Evolutionary conservation across 2,329 filamentous ascomycete species (phyloP), one percentile per base, ranked within the genome.

Genomic region (Fusarium sp.): DNA sequence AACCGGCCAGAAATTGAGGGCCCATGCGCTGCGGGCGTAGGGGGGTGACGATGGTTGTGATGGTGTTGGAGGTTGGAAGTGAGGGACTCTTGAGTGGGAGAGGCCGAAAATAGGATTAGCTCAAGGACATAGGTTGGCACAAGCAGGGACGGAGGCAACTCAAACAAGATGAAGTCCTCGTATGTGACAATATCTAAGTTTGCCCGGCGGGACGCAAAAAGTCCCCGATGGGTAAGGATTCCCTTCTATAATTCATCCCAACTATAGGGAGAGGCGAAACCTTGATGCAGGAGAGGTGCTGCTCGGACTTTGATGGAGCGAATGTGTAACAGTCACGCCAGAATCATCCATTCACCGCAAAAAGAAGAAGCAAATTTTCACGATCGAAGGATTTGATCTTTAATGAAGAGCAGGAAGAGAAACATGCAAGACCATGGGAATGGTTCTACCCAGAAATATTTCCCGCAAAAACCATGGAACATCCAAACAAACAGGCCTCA

Each of bases 1-100:
- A 31, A 58, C 16, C 27, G 45, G 56, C 20, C 14, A 45, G 42
- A 45, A 74, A 63, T 72, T 74, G 71, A 57, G 40, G 70, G 67
- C 40, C 71, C 70, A 70, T 57, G 56, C 62, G 58, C 25, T 56
- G 68, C 57, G 56, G 71, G 71, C 57, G 58, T 54, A 71, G n/a
- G 69, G 68, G 36, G 64, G 58, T 68, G 58, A 61, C 57, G 42
- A 62, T 45, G 40, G 35, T 20, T 33, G 56, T 47, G 56, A 70
- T 74, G 67, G 66, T 71, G 66, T 70, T 50, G 70, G 58, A 38
- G 31, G 66, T 65, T 67, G 67, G 60, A 66, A 54, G 42, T 47
- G 36, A 35, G 2, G n/a, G 18, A 22, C 18, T 45, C 11, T 33
- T 4, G 16, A 20, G 60, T 54, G 61, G 29, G n/a, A 52, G 35